Evolutionary conservation across 2,329 filamentous ascomycete genomes (phyloP).

Genomic region (Cyphellophora attinorum): DNA sequence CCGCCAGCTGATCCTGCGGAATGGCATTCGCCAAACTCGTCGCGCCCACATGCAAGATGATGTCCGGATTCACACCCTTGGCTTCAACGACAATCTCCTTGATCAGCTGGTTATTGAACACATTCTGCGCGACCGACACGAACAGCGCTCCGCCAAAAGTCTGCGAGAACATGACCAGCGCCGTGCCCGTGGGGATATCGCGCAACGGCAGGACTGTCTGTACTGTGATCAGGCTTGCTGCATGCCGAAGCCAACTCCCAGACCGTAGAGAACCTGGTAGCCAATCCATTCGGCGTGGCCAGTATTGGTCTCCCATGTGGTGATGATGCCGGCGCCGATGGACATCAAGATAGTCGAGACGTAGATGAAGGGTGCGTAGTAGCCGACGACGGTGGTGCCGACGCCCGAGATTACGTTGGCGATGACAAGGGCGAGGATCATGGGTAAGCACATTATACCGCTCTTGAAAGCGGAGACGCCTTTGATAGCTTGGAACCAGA

Average conservation of each 20-base stretch:
- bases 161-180: constrained; percentile 30
- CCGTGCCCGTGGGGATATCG: constrained; percentile 31
- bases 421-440: constrained; percentile 28
- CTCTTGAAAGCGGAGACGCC: constrained; percentile 32
- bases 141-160: constrained; percentile 39
- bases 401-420: constrained; percentile 24
- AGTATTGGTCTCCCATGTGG: constrained; percentile 26
- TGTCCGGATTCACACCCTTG: constrained; percentile 19
- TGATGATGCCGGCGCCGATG: constrained; percentile 32
- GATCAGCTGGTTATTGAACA: constrained; percentile 43
- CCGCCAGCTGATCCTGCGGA: constrained; percentile 17
- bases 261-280: constrained; percentile 26
- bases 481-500: constrained; percentile 39
- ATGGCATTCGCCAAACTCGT: constrained; percentile 26
- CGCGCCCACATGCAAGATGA: constrained; percentile 26
- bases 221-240: constrained; percentile 32
- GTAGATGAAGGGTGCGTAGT: constrained; percentile 33
- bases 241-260: constrained; percentile 27
- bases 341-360: constrained; percentile 23
- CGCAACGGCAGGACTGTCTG: constrained; percentile 26
- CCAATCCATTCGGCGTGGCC: constrained; percentile 28
- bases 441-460: constrained; percentile 33
- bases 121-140: constrained; percentile 41
- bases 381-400: constrained; percentile 24
- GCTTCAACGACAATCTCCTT: constrained; percentile 27